Conservation (phyloP, 176 grass and related monocot species). For the Lolium rigidum region DNA sequence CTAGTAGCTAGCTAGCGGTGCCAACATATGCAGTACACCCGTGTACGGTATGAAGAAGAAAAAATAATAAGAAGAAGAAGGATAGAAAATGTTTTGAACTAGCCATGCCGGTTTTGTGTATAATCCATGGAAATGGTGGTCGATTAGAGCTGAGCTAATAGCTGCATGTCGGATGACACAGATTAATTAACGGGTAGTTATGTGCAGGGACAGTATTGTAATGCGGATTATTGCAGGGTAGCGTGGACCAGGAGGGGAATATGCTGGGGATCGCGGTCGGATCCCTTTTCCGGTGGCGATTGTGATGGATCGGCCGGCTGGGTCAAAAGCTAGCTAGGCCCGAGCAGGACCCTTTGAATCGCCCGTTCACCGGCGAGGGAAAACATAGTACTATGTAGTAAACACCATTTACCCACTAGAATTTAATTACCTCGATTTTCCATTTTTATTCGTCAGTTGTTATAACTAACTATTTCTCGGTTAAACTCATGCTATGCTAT, state of each 20-base stretch:
- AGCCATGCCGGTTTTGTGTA: neutral
- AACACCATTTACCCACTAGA: too few species aligned
- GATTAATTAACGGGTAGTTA: too few species aligned
- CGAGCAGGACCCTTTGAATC: neutral
- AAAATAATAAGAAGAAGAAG: neutral
- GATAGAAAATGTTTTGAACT: neutral
- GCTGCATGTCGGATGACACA: too few species aligned
- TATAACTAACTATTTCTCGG: too few species aligned
- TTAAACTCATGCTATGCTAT: too few species aligned
- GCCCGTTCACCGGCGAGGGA: neutral
- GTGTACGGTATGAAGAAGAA: neutral
- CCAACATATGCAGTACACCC: neutral
- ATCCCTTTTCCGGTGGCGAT: neutral
- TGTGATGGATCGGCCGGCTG: too few species aligned
- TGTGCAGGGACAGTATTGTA: neutral
- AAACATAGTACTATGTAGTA: too few species aligned
- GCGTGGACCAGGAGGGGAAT: constrained; percentile 44
- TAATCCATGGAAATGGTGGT: neutral
- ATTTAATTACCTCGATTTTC: too few species aligned
- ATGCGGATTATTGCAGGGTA: constrained; percentile 23
- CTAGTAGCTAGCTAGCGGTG: neutral
- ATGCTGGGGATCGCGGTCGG: constrained; percentile 48
- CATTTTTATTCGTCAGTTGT: too few species aligned
- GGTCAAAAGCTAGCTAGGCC: neutral
- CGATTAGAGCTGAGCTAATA: too few species aligned